Conservation (phyloP, 2,329 filamentous ascomycete species). For the Periconia macrospinosa region DNA sequence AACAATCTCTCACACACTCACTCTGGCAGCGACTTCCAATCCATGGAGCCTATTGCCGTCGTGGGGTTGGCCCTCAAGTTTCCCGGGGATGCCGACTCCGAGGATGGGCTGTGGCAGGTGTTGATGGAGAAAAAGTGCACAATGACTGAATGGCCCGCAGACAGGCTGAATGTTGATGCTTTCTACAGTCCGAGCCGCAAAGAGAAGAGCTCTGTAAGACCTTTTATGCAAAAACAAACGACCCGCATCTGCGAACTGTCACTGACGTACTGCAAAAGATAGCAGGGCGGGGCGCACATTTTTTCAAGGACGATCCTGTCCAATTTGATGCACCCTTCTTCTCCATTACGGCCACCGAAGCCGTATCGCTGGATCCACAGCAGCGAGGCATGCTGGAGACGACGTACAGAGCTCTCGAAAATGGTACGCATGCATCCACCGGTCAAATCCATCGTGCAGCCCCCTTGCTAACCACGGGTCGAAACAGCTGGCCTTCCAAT, state of each 20-base stretch:
- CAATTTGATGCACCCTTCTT: slow-evolving; percentile 29
- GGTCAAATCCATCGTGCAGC: background rate
- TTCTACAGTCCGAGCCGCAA: too few species aligned
- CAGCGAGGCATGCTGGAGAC: slow-evolving; percentile 28
- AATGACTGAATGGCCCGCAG: too few species aligned
- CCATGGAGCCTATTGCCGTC: slow-evolving; percentile 12
- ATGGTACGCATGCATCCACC: background rate
- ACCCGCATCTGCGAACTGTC: background rate
- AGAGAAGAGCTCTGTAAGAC: background rate
- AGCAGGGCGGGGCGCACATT: slow-evolving; percentile 20
- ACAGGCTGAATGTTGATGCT: too few species aligned
- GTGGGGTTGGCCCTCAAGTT: slow-evolving; percentile 10
- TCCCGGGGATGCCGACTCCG: slow-evolving; percentile 5
- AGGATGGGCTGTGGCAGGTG: slow-evolving; percentile 9
- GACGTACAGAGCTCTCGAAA: slow-evolving; percentile 31
- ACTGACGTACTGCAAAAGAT: too few species aligned
- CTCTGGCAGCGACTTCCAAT: too few species aligned
- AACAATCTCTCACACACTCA: too few species aligned
- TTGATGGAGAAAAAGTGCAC: slow-evolving; percentile 2
- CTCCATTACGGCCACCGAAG: slow-evolving; percentile 18
- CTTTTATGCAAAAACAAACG: background rate
- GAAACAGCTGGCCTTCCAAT: slow-evolving; percentile 3
- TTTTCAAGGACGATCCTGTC: slow-evolving; percentile 17
- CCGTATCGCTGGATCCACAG: slow-evolving; percentile 28
- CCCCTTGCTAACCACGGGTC: background rate